Evolutionary conservation across 2,329 filamentous ascomycete species (phyloP).

Genomic region (Scopulariopsis brevicaulis): DNA sequence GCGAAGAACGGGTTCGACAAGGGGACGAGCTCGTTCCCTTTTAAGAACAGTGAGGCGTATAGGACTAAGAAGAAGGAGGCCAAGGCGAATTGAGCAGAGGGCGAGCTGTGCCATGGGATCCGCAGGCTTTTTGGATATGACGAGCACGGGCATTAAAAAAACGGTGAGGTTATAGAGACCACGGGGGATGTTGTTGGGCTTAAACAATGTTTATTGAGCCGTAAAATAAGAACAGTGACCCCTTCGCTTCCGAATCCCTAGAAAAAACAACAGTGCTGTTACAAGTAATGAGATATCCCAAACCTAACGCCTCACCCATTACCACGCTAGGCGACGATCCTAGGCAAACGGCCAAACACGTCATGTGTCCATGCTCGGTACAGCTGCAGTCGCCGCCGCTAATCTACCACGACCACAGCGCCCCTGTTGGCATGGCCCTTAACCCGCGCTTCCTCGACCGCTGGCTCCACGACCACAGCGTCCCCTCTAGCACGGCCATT

Average conservation of each 20-base stretch:
- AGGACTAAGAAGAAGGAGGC: constrained; percentile 24
- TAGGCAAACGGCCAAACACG: background rate
- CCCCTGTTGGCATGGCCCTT: background rate
- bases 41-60: constrained; percentile 24
- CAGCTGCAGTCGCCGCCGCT: background rate
- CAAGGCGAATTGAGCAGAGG: constrained; percentile 7
- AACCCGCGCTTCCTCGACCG: constrained; percentile 9
- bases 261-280: background rate
- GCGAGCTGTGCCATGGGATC: background rate
- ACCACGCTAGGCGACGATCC: background rate
- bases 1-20: constrained; percentile 23
- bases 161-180: background rate
- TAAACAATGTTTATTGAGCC: background rate
- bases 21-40: constrained; percentile 26
- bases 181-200: background rate
- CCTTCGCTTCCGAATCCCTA: background rate
- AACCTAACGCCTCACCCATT: background rate
- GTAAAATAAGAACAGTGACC: background rate
- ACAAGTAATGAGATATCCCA: background rate
- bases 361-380: background rate
- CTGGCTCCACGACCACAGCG: constrained; percentile 15
- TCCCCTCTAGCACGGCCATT: constrained; percentile 1
- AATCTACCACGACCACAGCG: background rate
- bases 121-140: background rate
- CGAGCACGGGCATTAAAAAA: background rate